A percentile compares a stretch with the other conserved stretches of the same genome.
phyloP scores from a whole-genome alignment of 352 stramenopile genomes.

The Thalassiosira livingstoniorum region DNA sequence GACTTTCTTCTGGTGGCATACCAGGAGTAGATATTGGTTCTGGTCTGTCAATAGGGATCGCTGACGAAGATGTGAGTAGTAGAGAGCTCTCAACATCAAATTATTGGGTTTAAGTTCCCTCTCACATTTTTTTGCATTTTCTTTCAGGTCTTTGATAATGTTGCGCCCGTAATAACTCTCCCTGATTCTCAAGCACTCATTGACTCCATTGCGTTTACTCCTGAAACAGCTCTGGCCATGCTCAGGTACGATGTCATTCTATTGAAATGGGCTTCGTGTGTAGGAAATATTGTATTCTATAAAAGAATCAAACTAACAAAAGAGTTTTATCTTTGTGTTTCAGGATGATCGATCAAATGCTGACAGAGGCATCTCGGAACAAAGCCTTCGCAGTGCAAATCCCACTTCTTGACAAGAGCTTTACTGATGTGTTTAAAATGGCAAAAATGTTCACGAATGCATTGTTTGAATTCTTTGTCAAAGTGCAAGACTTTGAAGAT shows the following conservation, averaged over 20 bases:
- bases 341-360: slow-evolving; percentile 31
- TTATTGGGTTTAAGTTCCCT: too few species aligned
- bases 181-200: slow-evolving; percentile 33
- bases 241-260: too few species aligned
- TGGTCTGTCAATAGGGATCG: slow-evolving; percentile 32
- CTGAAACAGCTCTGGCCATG: slow-evolving; percentile 29
- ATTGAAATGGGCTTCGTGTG: slow-evolving; percentile 33
- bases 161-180: slow-evolving; percentile 17
- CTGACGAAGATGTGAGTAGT: slow-evolving; percentile 36
- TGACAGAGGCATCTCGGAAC: slow-evolving; percentile 31
- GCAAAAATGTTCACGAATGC: slow-evolving; percentile 36
- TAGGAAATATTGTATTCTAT: too few species aligned
- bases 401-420: slow-evolving; percentile 41
- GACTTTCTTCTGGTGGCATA: slow-evolving; percentile 8
- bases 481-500: slow-evolving; percentile 21
- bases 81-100: too few species aligned
- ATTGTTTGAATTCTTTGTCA: slow-evolving; percentile 57
- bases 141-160: slow-evolving; percentile 58
- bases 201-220: slow-evolving; percentile 44
- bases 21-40: slow-evolving; percentile 31
- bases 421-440: slow-evolving; percentile 41
- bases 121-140: too few species aligned
- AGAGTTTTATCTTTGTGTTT: too few species aligned
- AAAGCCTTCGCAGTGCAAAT: slow-evolving; percentile 51
- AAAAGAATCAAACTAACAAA: too few species aligned